Percentiles rank a stretch among this genome's conserved stretches.
Evolutionary conservation across 805 yeast species (phyloP).

Genomic region (Teunomyces cretensis): DNA sequence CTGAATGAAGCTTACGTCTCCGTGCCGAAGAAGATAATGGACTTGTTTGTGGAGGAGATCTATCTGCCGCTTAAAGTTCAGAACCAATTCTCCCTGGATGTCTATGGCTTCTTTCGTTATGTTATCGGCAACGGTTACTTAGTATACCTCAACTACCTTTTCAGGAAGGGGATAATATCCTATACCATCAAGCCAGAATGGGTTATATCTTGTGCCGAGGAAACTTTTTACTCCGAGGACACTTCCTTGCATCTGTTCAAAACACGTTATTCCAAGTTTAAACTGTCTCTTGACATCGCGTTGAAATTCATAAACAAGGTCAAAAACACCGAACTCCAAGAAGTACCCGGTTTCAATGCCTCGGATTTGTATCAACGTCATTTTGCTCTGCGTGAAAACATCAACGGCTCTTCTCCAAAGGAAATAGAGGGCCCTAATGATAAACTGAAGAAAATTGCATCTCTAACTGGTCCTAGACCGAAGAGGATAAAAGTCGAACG

Average conservation of each 20-base stretch:
- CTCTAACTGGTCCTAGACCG: not conserved
- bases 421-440: not conserved
- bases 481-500: not conserved
- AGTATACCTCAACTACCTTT: not conserved
- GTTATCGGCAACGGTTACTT: not conserved
- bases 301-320: constrained; percentile 1
- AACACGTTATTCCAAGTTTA: not conserved
- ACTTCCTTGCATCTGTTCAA: not conserved
- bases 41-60: constrained; percentile 1
- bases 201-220: not conserved
- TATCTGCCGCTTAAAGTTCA: not conserved
- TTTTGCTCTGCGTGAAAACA: not conserved
- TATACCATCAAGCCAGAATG: not conserved
- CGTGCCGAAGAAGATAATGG: constrained; percentile 1
- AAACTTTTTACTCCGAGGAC: not conserved
- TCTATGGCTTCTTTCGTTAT: not conserved
- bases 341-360: not conserved
- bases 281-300: constrained; percentile 1
- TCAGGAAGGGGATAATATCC: not conserved
- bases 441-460: not conserved
- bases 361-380: not conserved
- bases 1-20: constrained; percentile 1
- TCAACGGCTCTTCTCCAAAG: not conserved
- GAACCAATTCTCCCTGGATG: constrained; percentile 3
- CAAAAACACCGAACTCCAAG: not conserved